Evolutionary conservation across 1,284 basidiomycete species (phyloP), one percentile per base, ranked within the genome.

Genomic region (Heterobasidion occidentale): DNA sequence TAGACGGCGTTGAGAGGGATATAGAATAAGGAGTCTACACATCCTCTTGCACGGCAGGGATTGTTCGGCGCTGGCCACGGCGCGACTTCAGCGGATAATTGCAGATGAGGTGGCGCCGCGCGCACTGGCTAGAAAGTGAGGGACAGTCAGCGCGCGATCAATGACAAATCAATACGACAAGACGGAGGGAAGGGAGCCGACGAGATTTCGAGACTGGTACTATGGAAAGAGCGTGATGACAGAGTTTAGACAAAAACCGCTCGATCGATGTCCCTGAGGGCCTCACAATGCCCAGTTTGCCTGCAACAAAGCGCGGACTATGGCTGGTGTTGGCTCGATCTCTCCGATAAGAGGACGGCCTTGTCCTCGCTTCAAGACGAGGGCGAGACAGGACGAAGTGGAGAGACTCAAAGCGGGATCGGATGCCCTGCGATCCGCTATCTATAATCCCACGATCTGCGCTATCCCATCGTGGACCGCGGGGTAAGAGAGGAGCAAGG

Each of bases 81-180:
- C 69, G 63, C 35, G 71, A 71, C 17, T 62, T 67, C 36, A 65
- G 64, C 9, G 71, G 70, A 54, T 70, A 72, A 36, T 67, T 66
- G 56, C 70, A 72, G 20, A 59, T 64, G 50, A 71, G 65, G 54
- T 70, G 67, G 33, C 71, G 68, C 57, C 67, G 67, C 19, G 69
- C 67, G 59, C 71, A 72, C 62, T 72, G 70, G 35, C 68, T 69
- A 46, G 14, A 36, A 27, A 27, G 27, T 6, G 35, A 35, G 34
- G 36, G 27, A n/a, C 6, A 2, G 48, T 50, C 8, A 55, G 48
- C 36, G 27, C 19, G 4, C 50, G 15, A 15, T 42, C 15, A 36
- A 14, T 19, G 19, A 15, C 20, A 48, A 20, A 33, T 20, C 14
- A 9, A 27, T 36, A 47, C 2, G 27, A 27, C 17, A 36, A 9